Percentiles rank a stretch among this genome's conserved stretches.
phyloP scores from a whole-genome alignment of 306 rosid genomes.

The Ochetophila trinervis region DNA sequence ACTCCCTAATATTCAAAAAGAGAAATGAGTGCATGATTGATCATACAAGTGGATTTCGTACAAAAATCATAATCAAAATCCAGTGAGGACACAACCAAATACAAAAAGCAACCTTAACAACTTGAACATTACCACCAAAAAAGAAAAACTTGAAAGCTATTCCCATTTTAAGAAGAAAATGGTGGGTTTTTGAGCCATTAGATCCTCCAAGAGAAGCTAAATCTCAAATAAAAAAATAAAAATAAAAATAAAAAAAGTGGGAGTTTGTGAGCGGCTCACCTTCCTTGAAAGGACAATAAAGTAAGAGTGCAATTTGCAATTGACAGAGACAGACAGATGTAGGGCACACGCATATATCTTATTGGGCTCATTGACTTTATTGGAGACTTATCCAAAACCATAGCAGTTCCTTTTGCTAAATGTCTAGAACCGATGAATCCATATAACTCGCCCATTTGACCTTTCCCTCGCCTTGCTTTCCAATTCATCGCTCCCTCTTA shows the following conservation, averaged over 20 bases:
- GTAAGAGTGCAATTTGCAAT: conserved; percentile 14
- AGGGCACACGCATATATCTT: conserved; percentile 18
- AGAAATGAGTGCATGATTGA: background rate
- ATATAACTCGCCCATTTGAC: background rate
- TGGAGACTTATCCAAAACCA: conserved; percentile 39
- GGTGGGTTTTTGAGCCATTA: background rate
- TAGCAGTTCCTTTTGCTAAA: background rate
- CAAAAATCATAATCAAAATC: background rate
- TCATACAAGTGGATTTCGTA: background rate
- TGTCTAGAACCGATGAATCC: conserved; percentile 45
- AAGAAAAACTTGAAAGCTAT: conserved; percentile 11
- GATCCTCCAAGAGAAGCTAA: background rate
- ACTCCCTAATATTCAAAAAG: background rate
- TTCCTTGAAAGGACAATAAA: conserved; percentile 10
- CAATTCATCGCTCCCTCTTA: too few species aligned
- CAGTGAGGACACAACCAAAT: background rate
- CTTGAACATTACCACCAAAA: too few species aligned
- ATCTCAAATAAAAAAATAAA: background rate
- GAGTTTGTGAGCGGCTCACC: background rate
- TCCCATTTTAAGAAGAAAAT: too few species aligned
- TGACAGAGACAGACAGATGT: background rate
- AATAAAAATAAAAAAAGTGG: background rate
- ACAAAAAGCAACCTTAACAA: conserved; percentile 3
- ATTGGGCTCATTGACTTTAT: conserved; percentile 29
- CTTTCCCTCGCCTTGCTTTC: background rate